Evolutionary conservation across 2,329 filamentous ascomycete species (phyloP).

Genomic region (Exophiala aquamarina): DNA sequence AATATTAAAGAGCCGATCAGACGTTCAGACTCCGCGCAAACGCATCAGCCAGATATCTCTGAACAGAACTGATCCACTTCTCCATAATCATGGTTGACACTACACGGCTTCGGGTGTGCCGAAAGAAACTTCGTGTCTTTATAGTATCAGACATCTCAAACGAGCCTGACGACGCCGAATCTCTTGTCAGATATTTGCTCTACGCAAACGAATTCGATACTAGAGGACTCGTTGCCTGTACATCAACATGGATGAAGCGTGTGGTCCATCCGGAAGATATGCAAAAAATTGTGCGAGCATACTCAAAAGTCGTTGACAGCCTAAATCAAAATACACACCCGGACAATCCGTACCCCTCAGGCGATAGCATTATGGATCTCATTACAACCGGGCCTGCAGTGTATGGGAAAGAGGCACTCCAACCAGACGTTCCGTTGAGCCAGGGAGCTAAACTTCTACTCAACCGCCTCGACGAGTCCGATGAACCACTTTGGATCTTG

Average conservation of each 20-base stretch:
- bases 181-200: constrained; percentile 45
- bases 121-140: constrained; percentile 37
- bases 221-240: constrained; percentile 47
- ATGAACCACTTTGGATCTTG: constrained; percentile 52
- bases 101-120: too few relatives aligned
- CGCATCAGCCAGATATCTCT: too few relatives aligned
- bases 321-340: constrained; percentile 51
- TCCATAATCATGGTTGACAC: too few relatives aligned
- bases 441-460: constrained; percentile 48
- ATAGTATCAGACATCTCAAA: constrained; percentile 48
- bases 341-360: constrained; percentile 43
- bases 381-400: constrained; percentile 43
- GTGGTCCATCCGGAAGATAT: constrained; percentile 45
- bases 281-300: constrained; percentile 45
- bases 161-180: constrained; percentile 49
- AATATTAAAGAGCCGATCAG: too few relatives aligned
- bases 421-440: constrained; percentile 37
- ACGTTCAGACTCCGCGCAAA: too few relatives aligned
- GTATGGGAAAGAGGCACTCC: constrained; percentile 41
- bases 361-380: constrained; percentile 36
- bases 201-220: constrained; percentile 51
- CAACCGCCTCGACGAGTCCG: constrained; percentile 38
- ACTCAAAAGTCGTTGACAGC: constrained; percentile 46
- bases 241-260: constrained; percentile 47
- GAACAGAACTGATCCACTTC: too few relatives aligned